Evolutionary conservation across 2,329 filamentous ascomycete species (phyloP).

Genomic region (Verticillium longisporum): DNA sequence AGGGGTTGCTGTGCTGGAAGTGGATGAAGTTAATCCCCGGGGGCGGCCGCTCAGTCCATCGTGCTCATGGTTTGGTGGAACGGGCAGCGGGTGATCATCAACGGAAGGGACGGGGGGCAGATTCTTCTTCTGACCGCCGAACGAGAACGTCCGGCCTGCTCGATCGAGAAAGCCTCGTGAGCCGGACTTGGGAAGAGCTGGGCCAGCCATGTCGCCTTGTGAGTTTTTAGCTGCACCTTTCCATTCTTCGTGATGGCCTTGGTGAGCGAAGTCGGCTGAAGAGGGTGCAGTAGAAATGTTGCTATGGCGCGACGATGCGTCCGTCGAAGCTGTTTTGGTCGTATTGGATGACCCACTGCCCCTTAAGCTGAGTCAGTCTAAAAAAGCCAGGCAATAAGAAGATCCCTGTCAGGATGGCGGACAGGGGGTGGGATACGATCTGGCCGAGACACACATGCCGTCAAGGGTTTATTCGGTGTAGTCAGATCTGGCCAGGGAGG

Average conservation of each 20-base stretch:
- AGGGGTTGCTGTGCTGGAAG: conserved; percentile 45
- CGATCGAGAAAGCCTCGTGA: conserved; percentile 44
- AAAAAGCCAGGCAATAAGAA: conserved; percentile 1
- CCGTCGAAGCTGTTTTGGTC: conserved; percentile 51
- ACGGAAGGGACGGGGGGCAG: conserved; percentile 27
- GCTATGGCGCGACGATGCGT: conserved; percentile 56
- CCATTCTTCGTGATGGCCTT: conserved; percentile 32
- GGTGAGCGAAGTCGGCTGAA: conserved; percentile 37
- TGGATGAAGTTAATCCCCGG: conserved; percentile 47
- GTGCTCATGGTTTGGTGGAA: conserved; percentile 26
- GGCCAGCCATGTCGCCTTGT: conserved; percentile 29
- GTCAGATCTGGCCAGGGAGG: neutral
- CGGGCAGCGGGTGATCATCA: conserved; percentile 25
- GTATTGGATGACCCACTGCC: conserved; percentile 56
- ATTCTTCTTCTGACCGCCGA: conserved; percentile 49
- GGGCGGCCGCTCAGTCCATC: conserved; percentile 26
- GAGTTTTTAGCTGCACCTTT: conserved; percentile 28
- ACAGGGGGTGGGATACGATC: conserved; percentile 3
- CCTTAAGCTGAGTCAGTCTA: conserved; percentile 34
- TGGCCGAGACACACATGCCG: conserved; percentile 3
- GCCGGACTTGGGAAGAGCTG: conserved; percentile 39
- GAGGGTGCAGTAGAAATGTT: conserved; percentile 56
- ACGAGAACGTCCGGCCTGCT: conserved; percentile 53
- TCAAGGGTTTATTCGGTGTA: neutral
- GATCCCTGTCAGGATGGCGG: conserved; percentile 6